phyloP scores from a whole-genome alignment of 345 rosid species.

The Combretum micranthum region DNA sequence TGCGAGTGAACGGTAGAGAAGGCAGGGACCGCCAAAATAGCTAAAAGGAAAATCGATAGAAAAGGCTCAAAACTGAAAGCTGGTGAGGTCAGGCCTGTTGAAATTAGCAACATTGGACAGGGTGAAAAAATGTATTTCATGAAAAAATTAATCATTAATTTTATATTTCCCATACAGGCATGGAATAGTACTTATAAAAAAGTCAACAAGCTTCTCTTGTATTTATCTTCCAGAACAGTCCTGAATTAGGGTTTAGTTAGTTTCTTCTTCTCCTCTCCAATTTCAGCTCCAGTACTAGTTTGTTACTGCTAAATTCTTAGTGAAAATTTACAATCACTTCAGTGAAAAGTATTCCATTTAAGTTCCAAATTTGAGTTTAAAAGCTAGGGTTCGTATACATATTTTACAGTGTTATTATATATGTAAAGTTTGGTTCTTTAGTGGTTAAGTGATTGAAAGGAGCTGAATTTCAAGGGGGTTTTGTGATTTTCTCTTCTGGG shows the following conservation, averaged over 20 bases:
- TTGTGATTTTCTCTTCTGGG: no score
- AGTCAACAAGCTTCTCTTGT: constrained; percentile 20
- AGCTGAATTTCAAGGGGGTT: no score
- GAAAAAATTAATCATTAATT: background rate
- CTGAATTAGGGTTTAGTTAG: constrained; percentile 9
- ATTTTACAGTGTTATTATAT: background rate
- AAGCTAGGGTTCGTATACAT: background rate
- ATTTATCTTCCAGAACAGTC: constrained; percentile 7
- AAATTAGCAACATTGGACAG: background rate
- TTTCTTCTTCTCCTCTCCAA: background rate
- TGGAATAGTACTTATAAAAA: background rate
- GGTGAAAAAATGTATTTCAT: constrained; percentile 4
- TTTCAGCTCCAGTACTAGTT: constrained; percentile 1
- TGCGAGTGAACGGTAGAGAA: no score
- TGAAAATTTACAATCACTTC: no score
- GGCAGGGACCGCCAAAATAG: no score
- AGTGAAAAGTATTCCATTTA: no score
- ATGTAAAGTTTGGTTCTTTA: background rate
- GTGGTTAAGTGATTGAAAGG: background rate
- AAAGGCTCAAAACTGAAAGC: constrained; percentile 20
- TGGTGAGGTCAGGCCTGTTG: constrained; percentile 4
- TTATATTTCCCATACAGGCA: background rate
- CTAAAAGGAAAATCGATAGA: constrained; percentile 1
- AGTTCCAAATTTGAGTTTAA: background rate
- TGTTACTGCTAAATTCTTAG: background rate